Evolutionary conservation across 768 basidiomycete species (phyloP).

Genomic region (Amanita pseudoporphyria): DNA sequence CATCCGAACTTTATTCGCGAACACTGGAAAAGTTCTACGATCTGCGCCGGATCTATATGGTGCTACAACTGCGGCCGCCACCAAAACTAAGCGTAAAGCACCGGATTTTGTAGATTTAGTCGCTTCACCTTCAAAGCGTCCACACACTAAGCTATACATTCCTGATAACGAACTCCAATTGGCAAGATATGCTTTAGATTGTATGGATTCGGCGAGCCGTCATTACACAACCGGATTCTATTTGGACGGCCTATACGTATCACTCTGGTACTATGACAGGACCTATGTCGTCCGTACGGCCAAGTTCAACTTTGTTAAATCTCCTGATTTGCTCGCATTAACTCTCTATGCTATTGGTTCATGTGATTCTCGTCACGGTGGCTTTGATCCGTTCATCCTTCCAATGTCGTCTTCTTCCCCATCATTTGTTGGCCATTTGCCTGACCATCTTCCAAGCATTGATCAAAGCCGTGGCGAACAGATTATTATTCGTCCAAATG

Average conservation of each 20-base stretch:
- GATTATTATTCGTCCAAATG: background rate
- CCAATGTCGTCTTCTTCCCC: constrained; percentile 4
- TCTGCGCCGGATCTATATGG: no score
- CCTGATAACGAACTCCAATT: constrained; percentile 6
- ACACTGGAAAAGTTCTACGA: no score
- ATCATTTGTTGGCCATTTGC: background rate
- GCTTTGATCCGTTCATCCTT: constrained; percentile 11
- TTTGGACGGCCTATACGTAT: constrained; percentile 12
- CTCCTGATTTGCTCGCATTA: constrained; percentile 13
- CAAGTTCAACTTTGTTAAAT: constrained; percentile 13
- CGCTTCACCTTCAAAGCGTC: background rate
- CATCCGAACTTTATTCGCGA: no score
- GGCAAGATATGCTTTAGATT: constrained; percentile 10
- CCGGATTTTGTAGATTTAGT: background rate
- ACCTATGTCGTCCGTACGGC: constrained; percentile 12
- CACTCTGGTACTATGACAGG: constrained; percentile 20
- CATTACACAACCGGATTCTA: constrained; percentile 15
- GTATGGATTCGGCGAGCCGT: constrained; percentile 11
- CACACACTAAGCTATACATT: background rate
- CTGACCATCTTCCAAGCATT: background rate
- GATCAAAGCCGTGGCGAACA: background rate
- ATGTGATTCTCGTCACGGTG: constrained; percentile 6
- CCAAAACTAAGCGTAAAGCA: background rate
- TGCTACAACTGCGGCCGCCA: no score
- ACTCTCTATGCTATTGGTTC: constrained; percentile 12